Evolutionary conservation across 495 filamentous ascomycete species (phyloP).

Genomic region (Xylaria cubensis): DNA sequence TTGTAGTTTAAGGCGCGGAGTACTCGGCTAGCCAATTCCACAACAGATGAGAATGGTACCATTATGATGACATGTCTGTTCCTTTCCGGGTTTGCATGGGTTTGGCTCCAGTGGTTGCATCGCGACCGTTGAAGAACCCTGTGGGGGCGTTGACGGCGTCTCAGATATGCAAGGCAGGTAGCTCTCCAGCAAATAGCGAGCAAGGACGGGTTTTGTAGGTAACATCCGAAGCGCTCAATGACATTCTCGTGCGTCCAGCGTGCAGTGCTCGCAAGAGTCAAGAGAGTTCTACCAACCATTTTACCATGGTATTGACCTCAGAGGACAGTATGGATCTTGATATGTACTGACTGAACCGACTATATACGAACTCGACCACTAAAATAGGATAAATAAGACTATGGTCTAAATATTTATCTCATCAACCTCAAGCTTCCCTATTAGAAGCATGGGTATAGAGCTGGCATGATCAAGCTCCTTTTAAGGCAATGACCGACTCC

Average conservation of each 20-base stretch:
- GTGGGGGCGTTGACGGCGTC: not conserved
- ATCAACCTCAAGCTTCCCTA: not conserved
- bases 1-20: not conserved
- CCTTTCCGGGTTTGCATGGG: not conserved
- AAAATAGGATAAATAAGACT: not conserved
- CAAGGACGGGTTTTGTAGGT: not conserved
- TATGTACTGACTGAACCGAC: not conserved
- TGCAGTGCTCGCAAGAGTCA: too few relatives aligned
- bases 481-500: too few relatives aligned
- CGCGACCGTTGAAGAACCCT: not conserved
- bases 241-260: constrained; percentile 15
- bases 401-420: not conserved
- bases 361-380: not conserved
- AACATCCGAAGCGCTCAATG: constrained; percentile 13
- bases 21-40: not conserved
- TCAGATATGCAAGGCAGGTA: not conserved
- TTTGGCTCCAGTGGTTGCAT: constrained; percentile 2
- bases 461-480: too few relatives aligned
- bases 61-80: constrained; percentile 4
- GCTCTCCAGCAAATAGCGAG: not conserved
- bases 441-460: not conserved
- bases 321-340: not conserved
- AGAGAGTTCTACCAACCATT: too few relatives aligned
- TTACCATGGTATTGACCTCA: not conserved
- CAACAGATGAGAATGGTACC: not conserved